Conservation (phyloP, 306 rosid species). For the Notholithocarpus densiflorus region DNA sequence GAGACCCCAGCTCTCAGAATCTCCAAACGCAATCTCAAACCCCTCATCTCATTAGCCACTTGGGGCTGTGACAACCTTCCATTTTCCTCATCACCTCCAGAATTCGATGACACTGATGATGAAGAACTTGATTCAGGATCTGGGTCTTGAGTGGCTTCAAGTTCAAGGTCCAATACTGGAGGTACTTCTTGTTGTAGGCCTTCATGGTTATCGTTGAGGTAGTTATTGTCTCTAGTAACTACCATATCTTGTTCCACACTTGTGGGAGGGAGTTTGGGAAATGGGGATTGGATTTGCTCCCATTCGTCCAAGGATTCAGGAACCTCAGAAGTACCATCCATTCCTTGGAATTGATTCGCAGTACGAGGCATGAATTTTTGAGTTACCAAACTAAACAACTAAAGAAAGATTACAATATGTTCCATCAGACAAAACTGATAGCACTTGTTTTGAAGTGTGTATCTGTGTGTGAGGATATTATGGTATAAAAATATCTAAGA, state of each 20-base stretch:
- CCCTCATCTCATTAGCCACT: conserved; percentile 15
- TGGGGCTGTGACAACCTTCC: background rate
- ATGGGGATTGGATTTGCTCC: background rate
- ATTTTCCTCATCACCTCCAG: background rate
- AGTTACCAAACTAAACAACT: background rate
- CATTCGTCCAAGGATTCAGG: conserved; percentile 1
- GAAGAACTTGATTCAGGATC: background rate
- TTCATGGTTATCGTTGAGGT: background rate
- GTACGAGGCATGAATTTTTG: background rate
- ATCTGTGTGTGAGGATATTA: background rate
- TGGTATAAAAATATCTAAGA: background rate
- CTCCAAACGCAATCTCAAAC: conserved; percentile 29
- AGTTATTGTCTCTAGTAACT: background rate
- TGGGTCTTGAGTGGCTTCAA: conserved; percentile 8
- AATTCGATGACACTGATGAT: background rate
- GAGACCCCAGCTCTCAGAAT: conserved; percentile 25
- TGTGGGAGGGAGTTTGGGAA: background rate
- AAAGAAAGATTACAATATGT: too few relatives aligned
- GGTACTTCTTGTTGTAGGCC: too few relatives aligned
- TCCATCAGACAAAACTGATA: too few relatives aligned
- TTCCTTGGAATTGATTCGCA: background rate
- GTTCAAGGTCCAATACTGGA: background rate
- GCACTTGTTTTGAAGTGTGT: too few relatives aligned
- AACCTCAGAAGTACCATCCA: background rate
- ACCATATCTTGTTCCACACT: background rate